Percentiles rank a stretch among this genome's conserved stretches.
Evolutionary conservation across 2,329 filamentous ascomycete species (phyloP).

Genomic region (Alternaria conjuncta): DNA sequence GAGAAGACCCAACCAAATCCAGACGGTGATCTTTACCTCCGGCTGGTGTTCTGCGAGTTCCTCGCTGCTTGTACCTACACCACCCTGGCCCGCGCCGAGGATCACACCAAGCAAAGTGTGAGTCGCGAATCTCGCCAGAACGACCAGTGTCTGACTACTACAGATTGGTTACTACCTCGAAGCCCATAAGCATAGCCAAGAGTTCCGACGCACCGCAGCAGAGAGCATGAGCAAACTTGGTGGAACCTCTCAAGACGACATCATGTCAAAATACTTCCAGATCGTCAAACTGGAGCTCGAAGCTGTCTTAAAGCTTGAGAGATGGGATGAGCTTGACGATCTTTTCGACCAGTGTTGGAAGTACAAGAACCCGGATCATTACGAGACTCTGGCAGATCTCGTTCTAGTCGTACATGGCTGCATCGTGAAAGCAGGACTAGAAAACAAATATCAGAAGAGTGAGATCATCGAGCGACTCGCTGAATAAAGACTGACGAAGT

Average conservation of each 20-base stretch:
- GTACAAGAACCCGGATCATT: constrained; percentile 47
- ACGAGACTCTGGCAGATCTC: constrained; percentile 56
- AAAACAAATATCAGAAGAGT: constrained; percentile 42
- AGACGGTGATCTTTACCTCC: constrained; percentile 60
- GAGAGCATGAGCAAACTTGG: constrained; percentile 48
- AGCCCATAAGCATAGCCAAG: constrained; percentile 65
- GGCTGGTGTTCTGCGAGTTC: constrained; percentile 74
- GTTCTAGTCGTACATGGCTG: constrained; percentile 53
- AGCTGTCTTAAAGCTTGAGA: constrained; percentile 68
- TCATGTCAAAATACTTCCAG: constrained; percentile 67
- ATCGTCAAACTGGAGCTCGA: constrained; percentile 82
- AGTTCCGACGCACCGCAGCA: constrained; percentile 61
- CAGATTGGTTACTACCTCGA: constrained; percentile 68
- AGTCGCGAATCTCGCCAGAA: constrained; percentile 23
- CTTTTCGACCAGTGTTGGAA: constrained; percentile 61
- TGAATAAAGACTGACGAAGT: constrained; percentile 16
- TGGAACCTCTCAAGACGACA: constrained; percentile 57
- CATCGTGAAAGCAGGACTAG: constrained; percentile 37
- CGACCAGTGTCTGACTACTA: constrained; percentile 38
- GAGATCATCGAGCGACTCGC: constrained; percentile 23
- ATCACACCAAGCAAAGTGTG: constrained; percentile 50
- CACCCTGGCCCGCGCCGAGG: constrained; percentile 57
- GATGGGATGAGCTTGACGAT: constrained; percentile 69
- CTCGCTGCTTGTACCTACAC: constrained; percentile 59
- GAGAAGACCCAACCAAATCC: constrained; percentile 28